Percentiles rank a stretch among this genome's conserved stretches.
Evolutionary conservation across 2,329 filamentous ascomycete species (phyloP).

Genomic region (Fusarium multiceps): DNA sequence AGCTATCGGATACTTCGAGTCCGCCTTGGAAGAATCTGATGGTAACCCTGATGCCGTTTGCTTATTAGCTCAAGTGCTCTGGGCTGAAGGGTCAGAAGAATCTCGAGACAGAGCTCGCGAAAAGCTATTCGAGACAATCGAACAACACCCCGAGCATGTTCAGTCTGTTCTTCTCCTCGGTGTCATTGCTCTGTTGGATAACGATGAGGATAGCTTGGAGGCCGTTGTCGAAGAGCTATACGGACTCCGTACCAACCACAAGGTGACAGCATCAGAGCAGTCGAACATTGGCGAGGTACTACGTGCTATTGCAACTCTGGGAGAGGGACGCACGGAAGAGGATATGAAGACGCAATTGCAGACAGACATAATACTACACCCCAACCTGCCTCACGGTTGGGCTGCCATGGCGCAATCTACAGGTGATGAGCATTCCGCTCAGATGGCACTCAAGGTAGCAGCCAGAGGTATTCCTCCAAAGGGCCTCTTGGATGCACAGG

Average conservation of each 20-base stretch:
- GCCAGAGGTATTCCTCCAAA: conserved; percentile 77
- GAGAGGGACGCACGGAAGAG: conserved; percentile 59
- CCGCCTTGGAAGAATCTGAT: conserved; percentile 80
- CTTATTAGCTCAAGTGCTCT: conserved; percentile 88
- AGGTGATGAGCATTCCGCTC: conserved; percentile 66
- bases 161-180: conserved; percentile 84
- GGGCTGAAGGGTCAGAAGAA: conserved; percentile 83
- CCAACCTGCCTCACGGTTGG: conserved; percentile 85
- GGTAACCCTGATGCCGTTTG: conserved; percentile 86
- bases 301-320: conserved; percentile 75
- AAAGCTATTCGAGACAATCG: conserved; percentile 83
- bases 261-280: conserved; percentile 71
- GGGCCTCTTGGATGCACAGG: conserved; percentile 74
- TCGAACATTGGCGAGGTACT: conserved; percentile 79
- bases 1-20: conserved; percentile 82
- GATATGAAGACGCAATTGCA: conserved; percentile 73
- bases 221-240: conserved; percentile 84
- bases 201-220: conserved; percentile 80
- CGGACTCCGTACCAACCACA: conserved; percentile 74
- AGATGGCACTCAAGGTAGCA: conserved; percentile 87
- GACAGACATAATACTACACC: conserved; percentile 82
- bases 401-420: conserved; percentile 73
- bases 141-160: conserved; percentile 78
- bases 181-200: conserved; percentile 83
- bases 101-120: conserved; percentile 81